These are phyloP conservation scores for Aureobasidium melanogenum DNA, from an alignment of 2,329 filamentous ascomycete genomes.

Conservation along the genomic window DNA sequence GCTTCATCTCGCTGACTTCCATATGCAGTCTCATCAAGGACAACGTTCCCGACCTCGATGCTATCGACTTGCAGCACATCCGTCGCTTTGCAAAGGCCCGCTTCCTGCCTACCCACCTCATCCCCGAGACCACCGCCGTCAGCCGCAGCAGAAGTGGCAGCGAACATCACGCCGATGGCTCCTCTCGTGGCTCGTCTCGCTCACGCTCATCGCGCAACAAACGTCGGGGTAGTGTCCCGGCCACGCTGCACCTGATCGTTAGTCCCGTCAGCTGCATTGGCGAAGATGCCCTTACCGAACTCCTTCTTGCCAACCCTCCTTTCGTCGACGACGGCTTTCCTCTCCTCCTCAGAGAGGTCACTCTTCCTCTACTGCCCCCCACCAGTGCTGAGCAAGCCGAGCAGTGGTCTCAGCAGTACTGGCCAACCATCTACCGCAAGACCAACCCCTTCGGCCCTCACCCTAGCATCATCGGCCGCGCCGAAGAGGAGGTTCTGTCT, in stretches of 20 bases:
- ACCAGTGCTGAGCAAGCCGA: conserved; percentile 67
- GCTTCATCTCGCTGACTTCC: conserved; percentile 1
- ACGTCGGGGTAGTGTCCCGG: conserved; percentile 16
- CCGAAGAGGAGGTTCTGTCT: conserved; percentile 56
- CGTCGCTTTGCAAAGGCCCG: conserved; percentile 62
- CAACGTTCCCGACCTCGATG: conserved; percentile 34
- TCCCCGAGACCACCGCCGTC: not conserved
- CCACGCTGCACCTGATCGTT: conserved; percentile 42
- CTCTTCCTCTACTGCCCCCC: conserved; percentile 64
- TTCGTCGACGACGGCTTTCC: conserved; percentile 30
- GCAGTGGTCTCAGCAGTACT: conserved; percentile 66
- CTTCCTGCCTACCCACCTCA: conserved; percentile 23
- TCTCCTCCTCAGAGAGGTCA: conserved; percentile 53
- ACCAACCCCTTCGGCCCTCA: conserved; percentile 82
- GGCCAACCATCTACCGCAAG: conserved; percentile 79
- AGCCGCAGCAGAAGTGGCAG: conserved; percentile 12
- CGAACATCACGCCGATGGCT: conserved; percentile 6
- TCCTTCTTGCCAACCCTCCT: conserved; percentile 30
- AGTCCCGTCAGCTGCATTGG: conserved; percentile 44
- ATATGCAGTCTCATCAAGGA: conserved; percentile 36
- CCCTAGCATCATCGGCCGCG: conserved; percentile 61
- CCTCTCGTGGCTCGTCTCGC: conserved; percentile 11
- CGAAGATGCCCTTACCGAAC: conserved; percentile 42
- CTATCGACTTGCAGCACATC: conserved; percentile 48
- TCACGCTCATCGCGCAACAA: conserved; percentile 13